Percentiles rank a stretch among this genome's conserved stretches.
phyloP scores from a whole-genome alignment of 1,284 basidiomycete genomes.

The Waitea zeae region DNA sequence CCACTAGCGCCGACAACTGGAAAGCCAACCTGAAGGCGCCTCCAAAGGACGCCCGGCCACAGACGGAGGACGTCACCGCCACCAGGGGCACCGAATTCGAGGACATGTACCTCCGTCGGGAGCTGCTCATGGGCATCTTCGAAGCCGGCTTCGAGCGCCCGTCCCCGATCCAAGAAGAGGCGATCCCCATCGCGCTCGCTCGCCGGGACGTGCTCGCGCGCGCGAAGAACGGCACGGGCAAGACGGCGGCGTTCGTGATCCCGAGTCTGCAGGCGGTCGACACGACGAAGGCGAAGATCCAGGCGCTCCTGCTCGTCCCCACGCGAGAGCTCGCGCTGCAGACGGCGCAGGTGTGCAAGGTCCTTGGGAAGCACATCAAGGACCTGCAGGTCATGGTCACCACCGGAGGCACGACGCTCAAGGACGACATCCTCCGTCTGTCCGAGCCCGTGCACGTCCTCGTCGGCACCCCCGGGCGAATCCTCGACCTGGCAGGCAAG shows the following conservation, averaged over 20 bases:
- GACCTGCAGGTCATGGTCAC: slow-evolving; percentile 97
- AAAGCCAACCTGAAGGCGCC: slow-evolving; percentile 68
- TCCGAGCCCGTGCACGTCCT: slow-evolving; percentile 88
- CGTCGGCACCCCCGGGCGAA: slow-evolving; percentile 93
- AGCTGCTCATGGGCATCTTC: slow-evolving; percentile 75
- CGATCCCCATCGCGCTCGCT: slow-evolving; percentile 76
- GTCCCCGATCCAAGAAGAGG: slow-evolving; percentile 97
- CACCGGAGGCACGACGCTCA: slow-evolving; percentile 93
- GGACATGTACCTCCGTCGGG: slow-evolving; percentile 44
- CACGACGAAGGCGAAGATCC: slow-evolving; percentile 75
- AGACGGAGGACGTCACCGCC: slow-evolving; percentile 88
- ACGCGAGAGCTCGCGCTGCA: slow-evolving; percentile 92
- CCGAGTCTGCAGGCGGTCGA: slow-evolving; percentile 92
- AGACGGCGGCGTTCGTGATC: slow-evolving; percentile 98
- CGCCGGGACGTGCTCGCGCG: slow-evolving; percentile 86
- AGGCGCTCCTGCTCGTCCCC: slow-evolving; percentile 86
- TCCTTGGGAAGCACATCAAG: slow-evolving; percentile 82
- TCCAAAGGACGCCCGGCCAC: slow-evolving; percentile 81
- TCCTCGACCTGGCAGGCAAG: slow-evolving; percentile 90
- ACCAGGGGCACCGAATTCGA: slow-evolving; percentile 90
- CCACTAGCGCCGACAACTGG: too few species aligned
- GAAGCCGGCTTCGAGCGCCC: slow-evolving; percentile 95
- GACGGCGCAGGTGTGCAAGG: slow-evolving; percentile 96
- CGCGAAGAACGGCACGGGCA: slow-evolving; percentile 83
- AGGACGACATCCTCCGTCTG: slow-evolving; percentile 93